A percentile compares a stretch with the other conserved stretches of the same genome.
These are phyloP conservation scores for Pestalotiopsis sp. DNA, from an alignment of 2,329 filamentous ascomycete genomes.

Conservation along the genomic window DNA sequence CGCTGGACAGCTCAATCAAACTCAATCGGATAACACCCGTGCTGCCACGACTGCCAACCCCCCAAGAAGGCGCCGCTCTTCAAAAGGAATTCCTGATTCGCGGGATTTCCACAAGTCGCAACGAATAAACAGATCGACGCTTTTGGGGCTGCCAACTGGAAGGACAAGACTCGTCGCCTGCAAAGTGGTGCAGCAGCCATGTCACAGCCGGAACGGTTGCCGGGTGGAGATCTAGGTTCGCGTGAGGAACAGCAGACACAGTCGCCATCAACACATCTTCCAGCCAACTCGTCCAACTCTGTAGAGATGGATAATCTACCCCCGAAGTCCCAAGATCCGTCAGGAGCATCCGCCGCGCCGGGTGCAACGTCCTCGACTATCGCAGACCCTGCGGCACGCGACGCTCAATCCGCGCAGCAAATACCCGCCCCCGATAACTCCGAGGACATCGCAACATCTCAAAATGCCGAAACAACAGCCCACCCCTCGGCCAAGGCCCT, in stretches of 20 bases:
- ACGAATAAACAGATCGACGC: not conserved
- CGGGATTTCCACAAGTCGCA: not conserved
- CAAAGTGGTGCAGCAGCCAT: constrained; percentile 2
- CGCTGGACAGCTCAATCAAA: constrained; percentile 8
- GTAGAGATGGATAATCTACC: constrained; percentile 14
- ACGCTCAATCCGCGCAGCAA: not conserved
- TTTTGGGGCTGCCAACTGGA: not conserved
- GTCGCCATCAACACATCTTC: constrained; percentile 5
- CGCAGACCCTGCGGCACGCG: not conserved
- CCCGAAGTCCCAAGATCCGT: not conserved
- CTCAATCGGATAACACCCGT: constrained; percentile 5
- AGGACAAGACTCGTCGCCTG: not conserved
- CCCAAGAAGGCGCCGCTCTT: not conserved
- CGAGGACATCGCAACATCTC: not conserved
- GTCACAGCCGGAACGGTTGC: constrained; percentile 11
- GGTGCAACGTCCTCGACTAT: not conserved
- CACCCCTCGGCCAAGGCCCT: constrained; percentile 12
- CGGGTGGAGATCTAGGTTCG: constrained; percentile 13
- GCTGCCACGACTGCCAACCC: not conserved
- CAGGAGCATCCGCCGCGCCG: not conserved
- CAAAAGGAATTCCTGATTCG: not conserved
- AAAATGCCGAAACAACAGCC: not conserved
- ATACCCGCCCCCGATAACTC: not conserved
- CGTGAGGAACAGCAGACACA: constrained; percentile 6
- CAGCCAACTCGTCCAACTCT: constrained; percentile 2